These are phyloP conservation scores for Pseudogymnoascus sp. DNA, from an alignment of 2,329 filamentous ascomycete species.

Conservation along the genomic window DNA sequence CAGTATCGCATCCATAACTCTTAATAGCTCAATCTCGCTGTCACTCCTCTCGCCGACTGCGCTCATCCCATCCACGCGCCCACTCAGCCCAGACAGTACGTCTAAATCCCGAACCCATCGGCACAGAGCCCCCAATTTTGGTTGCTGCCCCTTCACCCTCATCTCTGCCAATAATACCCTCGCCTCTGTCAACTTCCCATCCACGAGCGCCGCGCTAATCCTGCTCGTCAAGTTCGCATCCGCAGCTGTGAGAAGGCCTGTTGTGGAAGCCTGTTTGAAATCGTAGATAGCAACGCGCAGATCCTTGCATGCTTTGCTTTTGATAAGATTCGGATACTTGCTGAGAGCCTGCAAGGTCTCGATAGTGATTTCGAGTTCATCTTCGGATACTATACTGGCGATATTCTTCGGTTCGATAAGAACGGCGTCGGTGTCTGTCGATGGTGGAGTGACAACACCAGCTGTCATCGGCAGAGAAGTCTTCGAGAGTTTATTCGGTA, in stretches of 20 bases:
- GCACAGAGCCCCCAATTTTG: constrained; percentile 61
- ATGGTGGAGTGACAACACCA: constrained; percentile 42
- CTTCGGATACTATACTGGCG: constrained; percentile 48
- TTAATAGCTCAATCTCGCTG: constrained; percentile 48
- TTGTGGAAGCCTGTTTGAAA: constrained; percentile 62
- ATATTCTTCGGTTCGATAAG: constrained; percentile 42
- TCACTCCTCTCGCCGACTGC: constrained; percentile 32
- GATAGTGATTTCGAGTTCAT: constrained; percentile 60
- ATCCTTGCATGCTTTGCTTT: constrained; percentile 61
- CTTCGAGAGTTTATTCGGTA: background rate
- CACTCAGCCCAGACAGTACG: constrained; percentile 56
- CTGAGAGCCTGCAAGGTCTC: constrained; percentile 56
- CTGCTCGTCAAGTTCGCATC: constrained; percentile 59
- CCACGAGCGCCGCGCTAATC: constrained; percentile 57
- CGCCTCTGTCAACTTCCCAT: constrained; percentile 60
- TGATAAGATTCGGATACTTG: constrained; percentile 55
- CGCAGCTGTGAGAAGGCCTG: constrained; percentile 51
- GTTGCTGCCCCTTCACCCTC: constrained; percentile 57
- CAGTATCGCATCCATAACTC: constrained; percentile 57
- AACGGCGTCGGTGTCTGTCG: constrained; percentile 42
- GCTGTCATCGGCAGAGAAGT: background rate
- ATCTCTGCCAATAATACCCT: constrained; percentile 61
- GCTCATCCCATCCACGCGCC: constrained; percentile 36
- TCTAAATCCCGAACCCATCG: constrained; percentile 68
- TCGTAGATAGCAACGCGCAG: constrained; percentile 60